Percentiles rank a stretch among this genome's conserved stretches.
Conservation (phyloP, 1,284 basidiomycete genomes). For the Heterobasidion occidentale region DNA sequence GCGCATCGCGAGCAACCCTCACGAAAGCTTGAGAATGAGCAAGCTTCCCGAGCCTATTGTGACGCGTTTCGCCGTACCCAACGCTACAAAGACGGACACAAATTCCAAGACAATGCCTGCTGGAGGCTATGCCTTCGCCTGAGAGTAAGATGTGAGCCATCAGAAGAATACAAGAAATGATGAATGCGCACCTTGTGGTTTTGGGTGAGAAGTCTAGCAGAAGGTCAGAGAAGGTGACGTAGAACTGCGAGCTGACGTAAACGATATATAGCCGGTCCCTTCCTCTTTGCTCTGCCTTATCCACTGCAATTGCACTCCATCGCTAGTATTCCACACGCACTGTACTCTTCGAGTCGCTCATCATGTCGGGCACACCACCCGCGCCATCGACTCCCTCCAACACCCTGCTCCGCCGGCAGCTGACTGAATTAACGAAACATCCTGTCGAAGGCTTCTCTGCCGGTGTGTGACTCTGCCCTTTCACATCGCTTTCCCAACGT, state of each 20-base stretch:
- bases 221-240: neutral
- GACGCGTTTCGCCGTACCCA: neutral
- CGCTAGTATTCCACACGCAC: neutral
- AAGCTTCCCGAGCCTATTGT: neutral
- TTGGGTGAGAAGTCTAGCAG: neutral
- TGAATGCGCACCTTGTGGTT: neutral
- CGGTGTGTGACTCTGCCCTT: constrained; percentile 36
- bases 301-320: neutral
- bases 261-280: neutral
- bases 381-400: constrained; percentile 39
- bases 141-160: no score
- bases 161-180: no score
- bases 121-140: neutral
- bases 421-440: constrained; percentile 79
- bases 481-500: constrained; percentile 4
- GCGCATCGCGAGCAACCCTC: neutral
- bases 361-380: constrained; percentile 4
- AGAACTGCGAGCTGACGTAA: neutral
- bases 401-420: constrained; percentile 72
- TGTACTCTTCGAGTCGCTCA: neutral
- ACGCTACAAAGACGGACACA: neutral
- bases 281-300: neutral
- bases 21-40: no score
- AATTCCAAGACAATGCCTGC: neutral
- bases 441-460: constrained; percentile 94